Conservation (phyloP, 176 grass and related monocot species). For the Avena sativa region DNA sequence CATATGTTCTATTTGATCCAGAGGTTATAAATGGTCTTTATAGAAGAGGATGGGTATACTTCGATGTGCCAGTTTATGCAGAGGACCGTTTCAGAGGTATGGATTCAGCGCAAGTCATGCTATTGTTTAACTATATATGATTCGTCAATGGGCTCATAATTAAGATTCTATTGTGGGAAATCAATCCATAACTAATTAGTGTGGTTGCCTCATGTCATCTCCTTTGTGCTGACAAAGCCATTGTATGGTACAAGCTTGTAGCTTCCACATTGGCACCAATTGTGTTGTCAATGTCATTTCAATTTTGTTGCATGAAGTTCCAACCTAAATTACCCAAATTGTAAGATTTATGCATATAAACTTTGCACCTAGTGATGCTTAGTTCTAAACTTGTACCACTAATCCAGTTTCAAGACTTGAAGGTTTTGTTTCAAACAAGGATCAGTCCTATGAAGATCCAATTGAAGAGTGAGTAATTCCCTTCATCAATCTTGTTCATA, state of each 20-base stretch:
- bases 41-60: constrained; percentile 85
- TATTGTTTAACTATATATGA: constrained; percentile 17
- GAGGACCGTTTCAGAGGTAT: constrained; percentile 97
- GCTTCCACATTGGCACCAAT: not conserved
- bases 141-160: not conserved
- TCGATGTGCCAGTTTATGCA: constrained; percentile 93
- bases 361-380: not conserved
- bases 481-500: not conserved
- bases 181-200: constrained; percentile 2
- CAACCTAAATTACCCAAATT: not conserved
- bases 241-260: not conserved
- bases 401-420: constrained; percentile 97
- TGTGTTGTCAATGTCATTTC: not conserved
- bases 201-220: not conserved
- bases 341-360: constrained; percentile 3
- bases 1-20: constrained; percentile 91
- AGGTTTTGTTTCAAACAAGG: constrained; percentile 99
- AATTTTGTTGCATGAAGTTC: constrained; percentile 11
- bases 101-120: not conserved
- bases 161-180: not conserved
- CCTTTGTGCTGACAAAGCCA: not conserved
- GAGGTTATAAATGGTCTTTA: constrained; percentile 76
- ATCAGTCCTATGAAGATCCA: constrained; percentile 97
- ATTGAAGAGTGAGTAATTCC: constrained; percentile 95
- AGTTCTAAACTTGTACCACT: constrained; percentile 36